Conservation (phyloP, 2,329 filamentous ascomycete species). For the Triangularia verruculosa region DNA sequence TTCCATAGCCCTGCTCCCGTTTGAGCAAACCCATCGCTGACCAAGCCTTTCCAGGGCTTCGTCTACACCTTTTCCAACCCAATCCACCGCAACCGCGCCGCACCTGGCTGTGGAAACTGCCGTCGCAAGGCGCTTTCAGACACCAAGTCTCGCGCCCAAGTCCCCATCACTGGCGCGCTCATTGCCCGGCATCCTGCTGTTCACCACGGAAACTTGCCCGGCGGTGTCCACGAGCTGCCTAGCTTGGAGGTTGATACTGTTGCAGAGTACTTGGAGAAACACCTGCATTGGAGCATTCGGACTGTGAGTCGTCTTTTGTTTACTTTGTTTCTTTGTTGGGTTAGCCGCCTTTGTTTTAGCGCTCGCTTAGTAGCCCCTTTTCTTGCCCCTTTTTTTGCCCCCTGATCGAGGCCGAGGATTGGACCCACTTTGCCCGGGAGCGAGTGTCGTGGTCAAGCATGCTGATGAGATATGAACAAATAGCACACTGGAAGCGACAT, state of each 20-base stretch:
- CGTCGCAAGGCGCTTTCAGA: neutral
- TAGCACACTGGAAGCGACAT: neutral
- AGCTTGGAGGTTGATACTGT: neutral
- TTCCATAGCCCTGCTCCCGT: too few species aligned
- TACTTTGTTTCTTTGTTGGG: neutral
- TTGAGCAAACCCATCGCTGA: too few species aligned
- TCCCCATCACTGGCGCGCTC: slow-evolving; percentile 1
- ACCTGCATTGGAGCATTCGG: neutral
- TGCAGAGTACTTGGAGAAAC: neutral
- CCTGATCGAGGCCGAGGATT: neutral
- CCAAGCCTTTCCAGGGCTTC: neutral
- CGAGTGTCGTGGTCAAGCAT: neutral
- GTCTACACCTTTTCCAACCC: slow-evolving; percentile 7
- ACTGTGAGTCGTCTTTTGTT: neutral
- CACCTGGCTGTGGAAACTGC: neutral
- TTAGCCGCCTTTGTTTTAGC: neutral
- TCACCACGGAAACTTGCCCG: neutral
- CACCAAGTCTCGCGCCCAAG: slow-evolving; percentile 1
- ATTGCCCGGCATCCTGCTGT: neutral
- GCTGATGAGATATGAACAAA: neutral
- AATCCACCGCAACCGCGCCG: neutral
- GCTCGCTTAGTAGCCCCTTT: neutral
- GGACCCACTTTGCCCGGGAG: neutral
- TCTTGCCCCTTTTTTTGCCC: neutral
- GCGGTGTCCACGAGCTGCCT: neutral